Evolutionary conservation across 1,284 basidiomycete species (phyloP).

Genomic region (Trichosporon asahii): DNA sequence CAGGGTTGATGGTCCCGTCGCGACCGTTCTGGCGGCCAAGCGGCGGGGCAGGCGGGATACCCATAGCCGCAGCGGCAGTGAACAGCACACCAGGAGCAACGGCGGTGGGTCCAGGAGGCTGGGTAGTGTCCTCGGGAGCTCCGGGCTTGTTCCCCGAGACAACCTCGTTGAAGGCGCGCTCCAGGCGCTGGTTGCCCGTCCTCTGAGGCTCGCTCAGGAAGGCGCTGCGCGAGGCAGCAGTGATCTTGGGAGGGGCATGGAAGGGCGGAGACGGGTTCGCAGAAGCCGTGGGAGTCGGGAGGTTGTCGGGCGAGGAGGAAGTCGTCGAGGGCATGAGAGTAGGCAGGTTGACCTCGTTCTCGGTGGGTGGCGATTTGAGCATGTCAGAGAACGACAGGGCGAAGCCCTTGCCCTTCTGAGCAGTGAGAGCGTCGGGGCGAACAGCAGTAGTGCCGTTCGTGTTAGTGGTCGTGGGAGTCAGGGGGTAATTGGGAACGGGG

Average conservation of each 20-base stretch:
- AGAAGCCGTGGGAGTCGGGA: slow-evolving; percentile 39
- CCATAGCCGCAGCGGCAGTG: slow-evolving; percentile 37
- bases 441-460: slow-evolving; percentile 23
- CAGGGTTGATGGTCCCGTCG: slow-evolving; percentile 5
- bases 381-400: slow-evolving; percentile 47
- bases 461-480: slow-evolving; percentile 30
- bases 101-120: slow-evolving; percentile 32
- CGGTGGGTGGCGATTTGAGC: slow-evolving; percentile 40
- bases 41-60: slow-evolving; percentile 41
- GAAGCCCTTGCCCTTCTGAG: slow-evolving; percentile 20
- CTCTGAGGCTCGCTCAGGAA: slow-evolving; percentile 32
- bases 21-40: slow-evolving; percentile 25
- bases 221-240: slow-evolving; percentile 31
- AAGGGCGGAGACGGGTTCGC: slow-evolving; percentile 37
- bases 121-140: slow-evolving; percentile 30
- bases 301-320: slow-evolving; percentile 12
- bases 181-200: slow-evolving; percentile 37
- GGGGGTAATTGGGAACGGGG: slow-evolving; percentile 39
- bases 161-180: slow-evolving; percentile 48
- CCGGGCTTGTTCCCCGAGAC: slow-evolving; percentile 47
- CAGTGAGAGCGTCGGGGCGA: neutral
- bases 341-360: slow-evolving; percentile 16
- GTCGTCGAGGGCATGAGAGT: slow-evolving; percentile 12
- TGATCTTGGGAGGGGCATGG: slow-evolving; percentile 37
- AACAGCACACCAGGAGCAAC: slow-evolving; percentile 49